Evolutionary conservation across 164 flowering plant genomes (phyloP), one percentile per base, ranked within the genome.

Genomic region (Vitis amurensis): DNA sequence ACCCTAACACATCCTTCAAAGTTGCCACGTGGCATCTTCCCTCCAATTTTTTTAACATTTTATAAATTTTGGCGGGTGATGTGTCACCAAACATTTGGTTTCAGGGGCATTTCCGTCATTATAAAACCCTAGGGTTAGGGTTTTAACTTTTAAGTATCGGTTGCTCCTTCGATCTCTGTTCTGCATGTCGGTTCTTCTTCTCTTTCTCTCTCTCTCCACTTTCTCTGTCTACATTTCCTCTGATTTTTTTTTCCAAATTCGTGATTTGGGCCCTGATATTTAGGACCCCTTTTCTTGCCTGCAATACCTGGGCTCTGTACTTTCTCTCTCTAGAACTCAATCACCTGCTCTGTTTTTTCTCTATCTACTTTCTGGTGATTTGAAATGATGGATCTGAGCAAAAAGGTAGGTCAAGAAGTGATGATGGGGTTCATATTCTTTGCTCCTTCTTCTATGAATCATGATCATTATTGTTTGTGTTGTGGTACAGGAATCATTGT

Each of bases 351-450:
- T 59, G 56, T 58, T 29, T 59, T 29, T 50, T 47, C 44, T 37
- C 44, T 37, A 37, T 37, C 15, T 0, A 1, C 56, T 11, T 12
- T 53, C 56, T 37, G 44, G 44, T 37, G 44, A 37, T 11, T 52
- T 63, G 72, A 56, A 6, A 27, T 63, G 55, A 69, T 74, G 73
- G 77, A 70, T 74, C 17, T 64, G 49, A 52, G 23, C 12, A 64
- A 74, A 65, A 59, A 59, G 69, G 76, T 73, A 10, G 4, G 63
- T 64, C n/a, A 48, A 53, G 6, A 16, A 13, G 14, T 7, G 37
- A 16, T 53, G 8, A 16, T 57, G 62, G 48, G 9, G 11, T 47
- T 17, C 47, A 58, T 11, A 47, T 44, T 9, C 1, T 15, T 9
- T 17, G 16, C 1, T 44, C 44, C 8, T 5, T 53, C 59, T 57